phyloP scores from a whole-genome alignment of 495 filamentous ascomycete genomes.

The Aspergillus taichungensis region DNA sequence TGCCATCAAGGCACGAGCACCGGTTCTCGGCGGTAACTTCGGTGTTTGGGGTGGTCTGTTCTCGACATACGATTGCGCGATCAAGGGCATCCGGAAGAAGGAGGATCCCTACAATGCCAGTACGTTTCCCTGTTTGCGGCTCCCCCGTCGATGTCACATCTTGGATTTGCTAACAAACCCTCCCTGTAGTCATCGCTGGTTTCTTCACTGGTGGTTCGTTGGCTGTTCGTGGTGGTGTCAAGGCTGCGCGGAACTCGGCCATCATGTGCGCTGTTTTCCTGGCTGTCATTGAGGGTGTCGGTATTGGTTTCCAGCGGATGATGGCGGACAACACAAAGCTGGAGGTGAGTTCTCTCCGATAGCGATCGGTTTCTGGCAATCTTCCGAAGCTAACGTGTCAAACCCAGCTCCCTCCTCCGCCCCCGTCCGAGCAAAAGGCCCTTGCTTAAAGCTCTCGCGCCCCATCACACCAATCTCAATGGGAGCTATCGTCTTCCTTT shows the following conservation, averaged over 20 bases:
- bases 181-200: constrained; percentile 62
- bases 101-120: constrained; percentile 96
- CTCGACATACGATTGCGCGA: constrained; percentile 91
- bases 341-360: constrained; percentile 44
- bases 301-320: constrained; percentile 94
- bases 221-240: constrained; percentile 80
- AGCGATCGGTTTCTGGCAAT: not conserved
- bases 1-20: constrained; percentile 93
- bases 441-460: constrained; percentile 23
- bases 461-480: constrained; percentile 5
- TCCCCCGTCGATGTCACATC: not conserved
- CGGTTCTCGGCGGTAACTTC: constrained; percentile 94
- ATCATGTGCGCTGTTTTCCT: constrained; percentile 92
- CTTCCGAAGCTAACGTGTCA: not conserved
- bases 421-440: constrained; percentile 34
- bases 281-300: constrained; percentile 94
- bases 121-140: constrained; percentile 28
- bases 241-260: constrained; percentile 83
- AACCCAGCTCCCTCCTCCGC: constrained; percentile 35
- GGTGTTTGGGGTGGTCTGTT: constrained; percentile 96
- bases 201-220: constrained; percentile 94
- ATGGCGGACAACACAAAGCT: constrained; percentile 86
- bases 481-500: constrained; percentile 10
- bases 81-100: constrained; percentile 92
- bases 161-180: not conserved